Percentiles rank a stretch among this genome's conserved stretches.
Conservation (phyloP, 2,329 filamentous ascomycete genomes). For the Ophiocordyceps camponoti-saundersi region DNA sequence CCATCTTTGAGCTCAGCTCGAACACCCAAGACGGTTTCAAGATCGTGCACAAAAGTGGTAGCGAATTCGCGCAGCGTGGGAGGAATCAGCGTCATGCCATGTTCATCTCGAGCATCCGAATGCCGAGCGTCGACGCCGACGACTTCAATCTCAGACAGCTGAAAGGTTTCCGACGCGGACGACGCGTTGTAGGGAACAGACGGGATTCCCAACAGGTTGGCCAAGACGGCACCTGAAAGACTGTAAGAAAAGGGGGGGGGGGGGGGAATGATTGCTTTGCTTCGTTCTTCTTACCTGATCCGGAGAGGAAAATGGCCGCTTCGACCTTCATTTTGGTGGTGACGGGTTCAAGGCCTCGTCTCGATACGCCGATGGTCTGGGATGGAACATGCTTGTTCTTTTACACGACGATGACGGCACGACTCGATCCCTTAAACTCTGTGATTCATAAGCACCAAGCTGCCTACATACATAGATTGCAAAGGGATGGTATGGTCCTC, state of each 20-base stretch:
- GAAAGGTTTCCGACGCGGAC: slow-evolving; percentile 8
- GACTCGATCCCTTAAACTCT: no score
- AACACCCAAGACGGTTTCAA: slow-evolving; percentile 12
- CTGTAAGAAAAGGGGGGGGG: no score
- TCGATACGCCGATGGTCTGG: background rate
- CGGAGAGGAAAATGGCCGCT: background rate
- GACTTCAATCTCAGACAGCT: slow-evolving; percentile 9
- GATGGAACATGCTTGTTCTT: no score
- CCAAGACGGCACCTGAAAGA: background rate
- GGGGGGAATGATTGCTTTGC: no score
- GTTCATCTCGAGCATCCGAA: slow-evolving; percentile 20
- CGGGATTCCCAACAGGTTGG: slow-evolving; percentile 12
- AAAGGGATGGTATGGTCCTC: no score
- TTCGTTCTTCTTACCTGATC: background rate
- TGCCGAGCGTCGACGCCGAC: slow-evolving; percentile 28
- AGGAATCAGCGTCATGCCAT: slow-evolving; percentile 32
- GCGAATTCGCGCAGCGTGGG: slow-evolving; percentile 31
- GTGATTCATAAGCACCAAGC: no score
- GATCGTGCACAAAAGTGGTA: slow-evolving; percentile 22
- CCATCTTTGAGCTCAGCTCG: slow-evolving; percentile 11
- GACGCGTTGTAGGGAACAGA: slow-evolving; percentile 12
- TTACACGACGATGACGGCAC: no score
- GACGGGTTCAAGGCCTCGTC: background rate
- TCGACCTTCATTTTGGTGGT: background rate
- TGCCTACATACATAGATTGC: no score